Evolutionary conservation across 495 filamentous ascomycete genomes (phyloP), one percentile per base, ranked within the genome.

Genomic region (Neurospora tetrasperma): DNA sequence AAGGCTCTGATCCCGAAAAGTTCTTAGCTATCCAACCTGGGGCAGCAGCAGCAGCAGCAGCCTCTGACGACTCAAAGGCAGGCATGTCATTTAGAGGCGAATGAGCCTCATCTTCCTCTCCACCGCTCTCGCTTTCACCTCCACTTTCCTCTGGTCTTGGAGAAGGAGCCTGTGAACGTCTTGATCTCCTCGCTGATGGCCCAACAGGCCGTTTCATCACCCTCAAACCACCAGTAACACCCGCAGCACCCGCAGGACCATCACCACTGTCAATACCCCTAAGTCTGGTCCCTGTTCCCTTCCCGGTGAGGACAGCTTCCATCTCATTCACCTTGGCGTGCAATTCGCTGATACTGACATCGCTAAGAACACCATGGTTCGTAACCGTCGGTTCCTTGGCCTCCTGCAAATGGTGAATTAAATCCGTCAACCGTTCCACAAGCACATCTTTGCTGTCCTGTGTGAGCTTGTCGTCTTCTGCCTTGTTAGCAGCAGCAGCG

Each of bases 381-480:
- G 27, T 66, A 66, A 9, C 27, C 54, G 54, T 66, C 54, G 54
- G 54, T 7, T 66, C 54, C 31, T 66, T 66, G 27, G 27, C 7
- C 54, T 69, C 7, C 54, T 69, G 75, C 1, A 88, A 75, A 20
- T 79, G 79, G 14, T 79, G 73, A 4, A 84, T 81, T 54, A 88
- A 75, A 70, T 85, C 82, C 73, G 82, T 82, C 8, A 88, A 79
- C 59, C 87, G 82, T 69, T 86, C 83, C 10, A 86, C 77, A 40
- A 88, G 76, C 5, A 83, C 83, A 76, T 86, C 83, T 71, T 82
- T 84, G 78, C 82, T 84, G 72, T 84, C 82, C 40, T 82, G 81
- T 14, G 80, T 76, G 71, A 79, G 70, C 16, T 80, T 75, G 35
- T 73, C 76, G 23, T 76, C 69, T 12, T 66, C 70, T 6, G 48